These are phyloP conservation scores for Aspergillus cristatus DNA, from an alignment of 495 filamentous ascomycete species.

Conservation along the genomic window DNA sequence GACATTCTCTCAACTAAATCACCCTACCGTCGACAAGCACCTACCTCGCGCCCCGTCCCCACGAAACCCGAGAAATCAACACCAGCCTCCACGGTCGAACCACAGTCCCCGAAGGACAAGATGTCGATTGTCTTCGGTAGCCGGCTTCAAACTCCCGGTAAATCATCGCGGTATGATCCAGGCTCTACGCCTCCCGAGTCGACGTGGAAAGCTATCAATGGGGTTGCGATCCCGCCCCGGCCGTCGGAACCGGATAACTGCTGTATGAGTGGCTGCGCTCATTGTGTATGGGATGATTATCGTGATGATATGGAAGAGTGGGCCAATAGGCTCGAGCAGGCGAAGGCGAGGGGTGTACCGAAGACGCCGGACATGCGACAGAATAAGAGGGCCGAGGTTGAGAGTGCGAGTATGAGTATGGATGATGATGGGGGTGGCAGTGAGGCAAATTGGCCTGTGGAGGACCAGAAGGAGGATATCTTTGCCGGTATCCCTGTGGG, in stretches of 20 bases:
- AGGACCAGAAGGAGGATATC: constrained; percentile 38
- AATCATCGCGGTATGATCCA: constrained; percentile 49
- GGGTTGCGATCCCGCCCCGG: constrained; percentile 69
- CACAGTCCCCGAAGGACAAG: constrained; percentile 40
- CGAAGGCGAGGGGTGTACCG: constrained; percentile 27
- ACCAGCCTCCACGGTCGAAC: constrained; percentile 13
- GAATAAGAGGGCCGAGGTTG: constrained; percentile 28
- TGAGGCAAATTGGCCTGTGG: constrained; percentile 52
- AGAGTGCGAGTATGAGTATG: constrained; percentile 46
- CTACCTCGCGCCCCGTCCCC: constrained; percentile 14
- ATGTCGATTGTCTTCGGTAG: constrained; percentile 69
- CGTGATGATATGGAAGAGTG: constrained; percentile 87
- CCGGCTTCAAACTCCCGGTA: constrained; percentile 59
- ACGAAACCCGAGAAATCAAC: constrained; percentile 17
- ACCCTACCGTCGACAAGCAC: constrained; percentile 16
- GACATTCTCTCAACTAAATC: constrained; percentile 25
- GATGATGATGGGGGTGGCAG: constrained; percentile 77
- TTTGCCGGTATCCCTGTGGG: constrained; percentile 84
- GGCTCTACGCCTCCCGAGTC: constrained; percentile 31
- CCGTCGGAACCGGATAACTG: constrained; percentile 95
- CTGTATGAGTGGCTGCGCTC: constrained; percentile 97
- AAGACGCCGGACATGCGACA: constrained; percentile 27
- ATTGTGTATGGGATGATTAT: constrained; percentile 92
- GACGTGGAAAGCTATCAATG: constrained; percentile 57
- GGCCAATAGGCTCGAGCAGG: constrained; percentile 51